Evolutionary conservation across 345 rosid species (phyloP), one percentile per base, ranked within the genome.

Genomic region (Populus deltoides): DNA sequence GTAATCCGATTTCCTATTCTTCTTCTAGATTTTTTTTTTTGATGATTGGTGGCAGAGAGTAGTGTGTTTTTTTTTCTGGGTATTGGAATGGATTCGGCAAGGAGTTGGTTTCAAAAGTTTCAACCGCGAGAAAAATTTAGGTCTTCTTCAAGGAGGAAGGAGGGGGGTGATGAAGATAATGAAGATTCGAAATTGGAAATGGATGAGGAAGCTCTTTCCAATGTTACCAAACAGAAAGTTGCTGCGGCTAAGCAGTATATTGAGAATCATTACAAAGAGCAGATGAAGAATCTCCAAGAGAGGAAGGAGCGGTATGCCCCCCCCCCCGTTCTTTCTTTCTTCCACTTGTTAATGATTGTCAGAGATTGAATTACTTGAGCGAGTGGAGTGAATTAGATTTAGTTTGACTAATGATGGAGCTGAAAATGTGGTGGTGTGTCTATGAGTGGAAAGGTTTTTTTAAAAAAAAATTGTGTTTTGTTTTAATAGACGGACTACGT

Each of bases 221-320:
- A 72, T 55, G 57, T 55, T 3, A 92, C 97, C 53, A 83, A 88
- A 83, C 92, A 93, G 90, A 90, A 86, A 84, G 98, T 88, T 38
- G 99, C 93, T 47, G 99, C 96, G 9, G 97, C 98, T 10, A 93
- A 95, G 78, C 94, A 91, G 83, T 95, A 86, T 75, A 95, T 93
- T n/a, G 99, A 95, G 88, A 89, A 83, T 39, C 98, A 92, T 75
- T 95, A 95, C 87, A 92, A 90, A 82, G 86, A 84, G 43, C 99
- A 94, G 36, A 93, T 83, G 97, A 95, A 88, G 83, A 94, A 88
- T 59, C 89, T 91, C 73, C 94, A 86, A 76, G 92, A 95, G 57
- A 91, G 99, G 71, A 90, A 80, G 80, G 87, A 93, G 82, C 87
- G 99, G 98, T 91, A 70, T 38, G 18, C 2, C 51, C 18, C 51